Evolutionary conservation across 768 basidiomycete species (phyloP), one percentile per base, ranked within the genome.

Genomic region (Tulasnella sp.): DNA sequence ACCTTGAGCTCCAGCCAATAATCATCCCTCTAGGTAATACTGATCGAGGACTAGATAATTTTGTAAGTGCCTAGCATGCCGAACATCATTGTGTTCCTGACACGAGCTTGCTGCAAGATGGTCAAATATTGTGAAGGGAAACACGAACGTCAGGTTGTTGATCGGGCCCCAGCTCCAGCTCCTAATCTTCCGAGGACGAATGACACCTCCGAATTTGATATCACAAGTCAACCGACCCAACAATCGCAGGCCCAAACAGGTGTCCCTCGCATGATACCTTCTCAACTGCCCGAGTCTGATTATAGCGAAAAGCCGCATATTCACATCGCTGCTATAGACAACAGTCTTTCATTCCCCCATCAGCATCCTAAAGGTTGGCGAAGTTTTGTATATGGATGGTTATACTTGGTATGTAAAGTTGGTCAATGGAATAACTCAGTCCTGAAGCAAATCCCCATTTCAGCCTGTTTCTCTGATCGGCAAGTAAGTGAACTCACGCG

Each of bases 251-350:
- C n/a, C 22, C 32, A 27, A 65, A 22, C 58, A 63, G 33, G 13
- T 29, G 45, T 33, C 35, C 40, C 48, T 13, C 39, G 28, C 20
- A 53, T 56, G 13, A 43, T 39, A 3, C 34, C 56, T 46, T 16
- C 51, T 13, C 53, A 32, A 6, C 54, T 56, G 22, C 13, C 5
- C 1, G 49, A 51, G 24, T 40, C 49, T 3, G 41, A 49, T 19
- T 48, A 48, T 37, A 45, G 37, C 15, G 43, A 45, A 45, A 72
- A 72, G 54, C 84, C 87, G 1, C 88, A 91, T 61, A 78, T 91
- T 37, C 88, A 90, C 61, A 84, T 91, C 51, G 88, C 89, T 39
- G 89, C 89, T 8, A 93, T 93, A 55, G 90, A 92, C 61, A 92
- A 92, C 64, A 90, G 86, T 0, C 74, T 93, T 32, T 85, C 86